phyloP scores from a whole-genome alignment of 2,329 filamentous ascomycete genomes.

The Fusarium marasasianum region DNA sequence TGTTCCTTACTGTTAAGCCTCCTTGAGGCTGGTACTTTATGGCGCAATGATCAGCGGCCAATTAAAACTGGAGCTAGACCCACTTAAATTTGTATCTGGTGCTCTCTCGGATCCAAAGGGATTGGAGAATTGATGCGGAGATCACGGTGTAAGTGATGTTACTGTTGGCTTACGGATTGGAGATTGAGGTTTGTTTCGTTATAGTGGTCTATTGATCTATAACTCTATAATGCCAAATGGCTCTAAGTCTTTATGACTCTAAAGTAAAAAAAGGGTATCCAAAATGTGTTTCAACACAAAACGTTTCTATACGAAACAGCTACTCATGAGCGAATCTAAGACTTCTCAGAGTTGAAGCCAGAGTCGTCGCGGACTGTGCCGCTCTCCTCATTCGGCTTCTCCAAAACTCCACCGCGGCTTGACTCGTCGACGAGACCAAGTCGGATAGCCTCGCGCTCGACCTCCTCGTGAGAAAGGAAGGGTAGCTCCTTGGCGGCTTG shows the following conservation, averaged over 20 bases:
- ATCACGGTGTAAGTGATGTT: not conserved
- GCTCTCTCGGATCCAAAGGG: too few species aligned
- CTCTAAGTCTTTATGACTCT: slow-evolving; percentile 7
- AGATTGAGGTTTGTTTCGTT: not conserved
- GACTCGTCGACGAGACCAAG: slow-evolving; percentile 32
- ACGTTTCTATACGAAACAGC: not conserved
- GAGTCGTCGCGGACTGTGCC: slow-evolving; percentile 29
- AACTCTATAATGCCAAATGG: slow-evolving; percentile 13
- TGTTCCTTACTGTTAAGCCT: too few species aligned
- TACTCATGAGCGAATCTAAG: not conserved
- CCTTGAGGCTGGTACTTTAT: too few species aligned
- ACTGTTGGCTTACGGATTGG: too few species aligned
- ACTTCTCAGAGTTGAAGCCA: slow-evolving; percentile 35
- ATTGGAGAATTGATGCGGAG: slow-evolving; percentile 1
- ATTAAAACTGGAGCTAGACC: too few species aligned
- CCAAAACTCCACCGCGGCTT: slow-evolving; percentile 26
- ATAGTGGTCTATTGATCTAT: slow-evolving; percentile 16
- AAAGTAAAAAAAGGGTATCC: slow-evolving; percentile 20
- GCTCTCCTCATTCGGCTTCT: slow-evolving; percentile 28
- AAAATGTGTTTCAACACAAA: not conserved
- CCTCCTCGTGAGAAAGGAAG: slow-evolving; percentile 59
- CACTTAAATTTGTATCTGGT: too few species aligned
- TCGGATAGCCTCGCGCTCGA: slow-evolving; percentile 57
- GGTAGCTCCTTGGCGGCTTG: slow-evolving; percentile 66
- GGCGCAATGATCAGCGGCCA: too few species aligned